phyloP scores from a whole-genome alignment of 2,329 filamentous ascomycete genomes.

The Lecanosticta acicola region DNA sequence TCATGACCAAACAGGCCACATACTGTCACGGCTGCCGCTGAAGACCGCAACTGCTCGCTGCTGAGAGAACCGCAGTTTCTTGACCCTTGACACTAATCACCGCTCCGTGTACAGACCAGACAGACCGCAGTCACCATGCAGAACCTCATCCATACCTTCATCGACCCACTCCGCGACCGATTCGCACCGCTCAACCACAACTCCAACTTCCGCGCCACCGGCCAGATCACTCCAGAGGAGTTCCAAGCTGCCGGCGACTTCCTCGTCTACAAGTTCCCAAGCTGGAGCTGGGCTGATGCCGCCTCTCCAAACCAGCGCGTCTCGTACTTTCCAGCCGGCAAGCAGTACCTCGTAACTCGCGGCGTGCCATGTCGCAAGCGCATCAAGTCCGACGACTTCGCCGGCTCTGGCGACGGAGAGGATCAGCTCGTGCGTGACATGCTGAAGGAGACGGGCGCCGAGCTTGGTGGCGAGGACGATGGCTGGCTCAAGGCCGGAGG shows the following conservation, averaged over 20 bases:
- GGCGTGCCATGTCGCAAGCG: constrained; percentile 90
- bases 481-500: constrained; percentile 90
- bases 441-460: constrained; percentile 48
- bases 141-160: constrained; percentile 75
- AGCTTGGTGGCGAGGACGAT: constrained; percentile 60
- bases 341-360: constrained; percentile 92
- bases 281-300: constrained; percentile 93
- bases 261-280: constrained; percentile 97
- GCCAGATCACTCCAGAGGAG: constrained; percentile 95
- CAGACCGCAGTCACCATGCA: constrained; percentile 57
- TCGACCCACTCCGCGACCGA: constrained; percentile 85
- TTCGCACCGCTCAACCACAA: constrained; percentile 84
- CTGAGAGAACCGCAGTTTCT: not conserved
- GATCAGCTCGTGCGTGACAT: constrained; percentile 81
- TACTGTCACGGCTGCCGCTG: not conserved
- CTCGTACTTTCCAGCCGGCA: constrained; percentile 74
- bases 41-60: not conserved
- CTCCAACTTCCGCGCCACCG: constrained; percentile 88
- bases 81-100: not conserved
- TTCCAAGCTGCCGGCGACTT: constrained; percentile 95
- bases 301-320: constrained; percentile 74
- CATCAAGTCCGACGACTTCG: constrained; percentile 77
- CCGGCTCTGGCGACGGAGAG: constrained; percentile 77
- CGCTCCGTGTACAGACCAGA: not conserved
- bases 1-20: not conserved